Base-by-base conservation (phyloP, 768 basidiomycete species). In the Agaricus bisporus region DNA sequence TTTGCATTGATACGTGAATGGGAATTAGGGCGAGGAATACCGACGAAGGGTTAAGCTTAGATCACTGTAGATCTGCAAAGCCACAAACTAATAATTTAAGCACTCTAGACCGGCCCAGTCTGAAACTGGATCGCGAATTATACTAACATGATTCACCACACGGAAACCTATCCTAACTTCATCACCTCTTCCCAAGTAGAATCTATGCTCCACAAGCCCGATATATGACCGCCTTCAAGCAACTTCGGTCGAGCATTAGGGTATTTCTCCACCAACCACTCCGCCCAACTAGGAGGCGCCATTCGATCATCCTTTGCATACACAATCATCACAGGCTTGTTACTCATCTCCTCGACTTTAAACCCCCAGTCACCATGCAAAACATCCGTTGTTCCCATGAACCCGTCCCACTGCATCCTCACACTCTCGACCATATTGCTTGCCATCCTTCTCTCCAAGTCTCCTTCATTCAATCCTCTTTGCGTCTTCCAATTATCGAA, bases 311-410 rank as follows among this genome's bases (percentile, higher is more conserved):
- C 70, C 45, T 64, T 48, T n/a, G 74, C 66, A 4, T 74, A 60
- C 29, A 76, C 70, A 22, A 85, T 55, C 49, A 79, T 60, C 20
- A 85, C 73, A 2, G 69, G 73, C 28, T 58, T 79, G 75, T 20
- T 69, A 72, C 26, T 72, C 75, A 55, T 81, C 75, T 58, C 58
- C 36, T 68, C 64, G 3, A 76, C 75, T 12, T 57, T 58, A 57
- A 74, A 79, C 5, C 73, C 79, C 80, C 81, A 83, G 51, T 76
- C 76, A 14, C 74, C 71, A 43, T 81, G 76, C 48, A 77, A 64
- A 26, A 78, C 62, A 28, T 64, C 58, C 6, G 72, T 51, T 49
- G 71, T 58, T 43, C 75, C 74, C 54, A 73, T 65, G 58, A 80
- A 80, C 0, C 82, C 83, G 41, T 69, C 74, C 79, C 80, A 80